Evolutionary conservation across 331 rosid species (phyloP).

Genomic region (Malus hybrid): DNA sequence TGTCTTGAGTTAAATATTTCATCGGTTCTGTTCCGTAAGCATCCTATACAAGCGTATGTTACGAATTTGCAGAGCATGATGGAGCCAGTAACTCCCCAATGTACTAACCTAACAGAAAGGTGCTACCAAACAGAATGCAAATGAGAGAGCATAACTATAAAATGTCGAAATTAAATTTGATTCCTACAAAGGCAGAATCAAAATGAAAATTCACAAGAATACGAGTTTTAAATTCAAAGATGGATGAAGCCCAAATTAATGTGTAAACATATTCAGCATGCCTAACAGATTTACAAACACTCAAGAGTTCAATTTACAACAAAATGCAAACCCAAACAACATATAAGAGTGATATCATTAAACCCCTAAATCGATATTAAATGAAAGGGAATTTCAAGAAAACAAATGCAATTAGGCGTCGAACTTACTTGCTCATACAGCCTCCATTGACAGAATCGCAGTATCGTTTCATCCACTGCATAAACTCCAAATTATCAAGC

Average conservation of each 20-base stretch:
- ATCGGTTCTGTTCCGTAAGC: neutral
- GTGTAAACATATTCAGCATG: neutral
- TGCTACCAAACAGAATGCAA: neutral
- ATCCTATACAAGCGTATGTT: too few relatives aligned
- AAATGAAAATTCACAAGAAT: neutral
- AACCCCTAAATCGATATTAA: neutral
- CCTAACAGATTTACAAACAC: neutral
- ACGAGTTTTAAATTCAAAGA: neutral
- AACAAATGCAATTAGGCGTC: neutral
- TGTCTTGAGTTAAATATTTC: neutral
- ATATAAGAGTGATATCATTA: neutral
- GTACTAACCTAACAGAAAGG: neutral
- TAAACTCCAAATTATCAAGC: conserved; percentile 86
- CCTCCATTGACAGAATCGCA: conserved; percentile 74
- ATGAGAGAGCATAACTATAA: neutral
- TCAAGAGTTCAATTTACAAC: neutral
- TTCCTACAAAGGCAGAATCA: neutral
- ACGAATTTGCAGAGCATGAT: neutral
- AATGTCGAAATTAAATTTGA: neutral
- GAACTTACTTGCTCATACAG: conserved; percentile 31
- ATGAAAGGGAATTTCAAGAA: neutral
- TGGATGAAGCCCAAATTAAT: neutral
- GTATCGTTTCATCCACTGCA: conserved; percentile 96
- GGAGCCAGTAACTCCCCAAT: neutral
- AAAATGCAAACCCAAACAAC: neutral